Evolutionary conservation across 345 rosid species (phyloP).

Genomic region (Stellera chamaejasme): DNA sequence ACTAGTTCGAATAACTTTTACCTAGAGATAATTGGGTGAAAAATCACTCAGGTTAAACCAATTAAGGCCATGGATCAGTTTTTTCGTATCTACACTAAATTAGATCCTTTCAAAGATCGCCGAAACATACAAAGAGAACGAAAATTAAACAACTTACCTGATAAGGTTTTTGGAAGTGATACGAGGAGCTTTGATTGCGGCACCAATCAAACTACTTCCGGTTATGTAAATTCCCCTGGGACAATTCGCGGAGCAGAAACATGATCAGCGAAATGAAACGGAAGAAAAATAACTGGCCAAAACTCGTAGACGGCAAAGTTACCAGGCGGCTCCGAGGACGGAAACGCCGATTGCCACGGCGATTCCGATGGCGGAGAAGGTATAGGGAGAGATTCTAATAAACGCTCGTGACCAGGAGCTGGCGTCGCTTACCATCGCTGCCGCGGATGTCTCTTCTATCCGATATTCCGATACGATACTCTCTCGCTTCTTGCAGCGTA

Average conservation of each 20-base stretch:
- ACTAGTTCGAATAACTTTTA: too few species aligned
- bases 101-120: neutral
- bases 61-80: too few species aligned
- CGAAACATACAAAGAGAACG: neutral
- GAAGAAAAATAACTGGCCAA: neutral
- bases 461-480: slow-evolving; percentile 7
- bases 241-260: neutral
- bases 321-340: slow-evolving; percentile 99
- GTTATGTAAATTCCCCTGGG: slow-evolving; percentile 93
- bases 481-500: neutral
- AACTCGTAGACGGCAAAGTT: neutral
- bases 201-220: slow-evolving; percentile 98
- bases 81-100: neutral
- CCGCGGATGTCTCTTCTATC: slow-evolving; percentile 24
- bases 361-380: slow-evolving; percentile 93
- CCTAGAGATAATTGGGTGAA: too few species aligned
- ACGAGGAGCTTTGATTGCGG: slow-evolving; percentile 97
- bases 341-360: slow-evolving; percentile 94
- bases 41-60: too few species aligned
- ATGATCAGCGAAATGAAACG: neutral
- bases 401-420: slow-evolving; percentile 80
- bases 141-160: slow-evolving; percentile 29
- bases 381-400: slow-evolving; percentile 81
- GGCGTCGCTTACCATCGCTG: slow-evolving; percentile 30
- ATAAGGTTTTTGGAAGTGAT: slow-evolving; percentile 96